phyloP scores from a whole-genome alignment of 2,329 filamentous ascomycete species.

The Trichoderma sp. region DNA sequence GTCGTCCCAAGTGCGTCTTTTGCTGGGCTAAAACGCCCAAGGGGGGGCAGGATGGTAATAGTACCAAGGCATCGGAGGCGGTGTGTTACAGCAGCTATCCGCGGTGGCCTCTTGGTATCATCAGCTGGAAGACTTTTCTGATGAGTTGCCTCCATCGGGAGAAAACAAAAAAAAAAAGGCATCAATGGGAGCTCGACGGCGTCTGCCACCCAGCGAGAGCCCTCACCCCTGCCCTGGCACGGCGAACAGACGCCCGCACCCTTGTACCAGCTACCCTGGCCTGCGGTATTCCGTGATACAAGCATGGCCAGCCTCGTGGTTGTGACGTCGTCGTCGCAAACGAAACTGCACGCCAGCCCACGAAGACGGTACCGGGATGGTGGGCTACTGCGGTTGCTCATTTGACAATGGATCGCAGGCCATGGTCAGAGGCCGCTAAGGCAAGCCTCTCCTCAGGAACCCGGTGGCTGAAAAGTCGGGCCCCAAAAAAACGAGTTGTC shows the following conservation, averaged over 20 bases:
- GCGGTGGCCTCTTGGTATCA: neutral
- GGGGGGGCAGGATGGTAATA: neutral
- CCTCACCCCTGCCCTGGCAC: neutral
- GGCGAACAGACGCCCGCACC: neutral
- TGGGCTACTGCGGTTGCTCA: conserved; percentile 28
- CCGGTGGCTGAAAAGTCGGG: conserved; percentile 16
- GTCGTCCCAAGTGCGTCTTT: neutral
- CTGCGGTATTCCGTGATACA: conserved; percentile 13
- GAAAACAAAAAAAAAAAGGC: neutral
- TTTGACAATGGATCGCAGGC: conserved; percentile 35
- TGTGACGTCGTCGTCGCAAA: conserved; percentile 19
- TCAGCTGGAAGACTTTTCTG: neutral
- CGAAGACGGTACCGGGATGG: conserved; percentile 29
- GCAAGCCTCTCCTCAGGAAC: conserved; percentile 19
- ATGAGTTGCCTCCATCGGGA: neutral
- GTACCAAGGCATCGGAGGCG: conserved; percentile 7
- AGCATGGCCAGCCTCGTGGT: conserved; percentile 12
- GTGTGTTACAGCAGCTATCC: conserved; percentile 16
- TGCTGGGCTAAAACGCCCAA: neutral
- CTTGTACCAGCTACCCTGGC: conserved; percentile 1
- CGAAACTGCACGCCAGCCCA: conserved; percentile 21
- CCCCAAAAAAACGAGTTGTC: conserved; percentile 15
- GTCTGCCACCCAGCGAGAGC: neutral
- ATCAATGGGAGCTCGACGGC: neutral
- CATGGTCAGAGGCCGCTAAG: conserved; percentile 1